phyloP scores from a whole-genome alignment of 2,329 filamentous ascomycete species.

The Botryosphaeria dothidea region DNA sequence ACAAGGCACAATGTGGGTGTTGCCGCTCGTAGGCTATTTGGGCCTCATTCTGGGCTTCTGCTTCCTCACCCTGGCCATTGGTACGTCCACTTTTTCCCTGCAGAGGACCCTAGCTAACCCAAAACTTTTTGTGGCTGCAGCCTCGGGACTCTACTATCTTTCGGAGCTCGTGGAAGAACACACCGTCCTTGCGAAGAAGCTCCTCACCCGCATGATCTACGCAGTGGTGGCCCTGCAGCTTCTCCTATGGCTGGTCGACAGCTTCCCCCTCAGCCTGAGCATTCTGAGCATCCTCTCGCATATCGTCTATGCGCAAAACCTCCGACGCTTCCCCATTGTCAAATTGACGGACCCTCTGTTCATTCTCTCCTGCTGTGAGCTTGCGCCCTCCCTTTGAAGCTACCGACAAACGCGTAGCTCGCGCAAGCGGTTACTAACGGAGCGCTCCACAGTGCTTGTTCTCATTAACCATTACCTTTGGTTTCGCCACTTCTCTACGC shows the following conservation, averaged over 20 bases:
- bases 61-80: conserved; percentile 92
- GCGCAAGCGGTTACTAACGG: too few relatives aligned
- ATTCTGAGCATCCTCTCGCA: conserved; percentile 78
- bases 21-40: conserved; percentile 86
- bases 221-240: conserved; percentile 72
- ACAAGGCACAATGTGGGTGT: conserved; percentile 79
- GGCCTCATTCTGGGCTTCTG: conserved; percentile 86
- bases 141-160: conserved; percentile 97
- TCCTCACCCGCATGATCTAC: conserved; percentile 87
- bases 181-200: conserved; percentile 84
- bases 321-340: conserved; percentile 74
- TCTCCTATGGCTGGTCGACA: conserved; percentile 76
- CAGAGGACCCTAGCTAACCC: not conserved
- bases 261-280: conserved; percentile 77
- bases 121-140: conserved; percentile 45
- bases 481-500: conserved; percentile 86
- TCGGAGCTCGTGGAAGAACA: conserved; percentile 98
- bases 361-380: conserved; percentile 74
- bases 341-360: conserved; percentile 87
- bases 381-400: not conserved
- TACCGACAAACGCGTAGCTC: not conserved
- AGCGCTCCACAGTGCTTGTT: conserved; percentile 65
- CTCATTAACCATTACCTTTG: conserved; percentile 90
- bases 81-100: conserved; percentile 46
- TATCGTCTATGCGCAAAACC: conserved; percentile 83